phyloP scores from a whole-genome alignment of 352 stramenopile species.

The Phytophthora parvispora region DNA sequence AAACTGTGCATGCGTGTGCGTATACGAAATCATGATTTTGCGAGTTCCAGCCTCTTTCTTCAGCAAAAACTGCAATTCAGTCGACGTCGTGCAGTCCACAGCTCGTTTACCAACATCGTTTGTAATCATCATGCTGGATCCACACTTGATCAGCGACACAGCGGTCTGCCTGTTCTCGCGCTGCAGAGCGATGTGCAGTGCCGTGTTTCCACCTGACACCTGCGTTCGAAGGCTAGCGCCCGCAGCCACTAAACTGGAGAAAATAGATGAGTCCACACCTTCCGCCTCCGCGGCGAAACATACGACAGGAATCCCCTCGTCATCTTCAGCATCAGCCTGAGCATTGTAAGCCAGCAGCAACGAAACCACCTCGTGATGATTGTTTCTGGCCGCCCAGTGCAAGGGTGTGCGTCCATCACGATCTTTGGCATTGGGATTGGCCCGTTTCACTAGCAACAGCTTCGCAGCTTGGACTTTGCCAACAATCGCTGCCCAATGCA shows the following conservation, averaged over 20 bases:
- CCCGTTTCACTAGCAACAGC: constrained; percentile 53
- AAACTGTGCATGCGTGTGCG: constrained; percentile 73
- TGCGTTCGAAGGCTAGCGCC: constrained; percentile 60
- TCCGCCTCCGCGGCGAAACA: constrained; percentile 76
- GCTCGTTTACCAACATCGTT: constrained; percentile 73
- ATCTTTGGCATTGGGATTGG: constrained; percentile 68
- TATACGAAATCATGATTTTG: constrained; percentile 89
- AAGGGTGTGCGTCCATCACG: constrained; percentile 71
- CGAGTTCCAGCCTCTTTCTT: constrained; percentile 80
- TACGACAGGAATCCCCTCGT: constrained; percentile 59
- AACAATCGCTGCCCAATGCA: constrained; percentile 81
- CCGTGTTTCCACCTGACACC: constrained; percentile 64
- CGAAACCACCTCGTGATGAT: constrained; percentile 59
- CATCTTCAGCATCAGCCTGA: constrained; percentile 55
- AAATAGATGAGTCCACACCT: constrained; percentile 54
- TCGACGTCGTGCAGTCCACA: constrained; percentile 86
- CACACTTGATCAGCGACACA: constrained; percentile 74
- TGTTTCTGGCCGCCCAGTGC: constrained; percentile 83
- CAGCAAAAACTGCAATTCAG: constrained; percentile 76
- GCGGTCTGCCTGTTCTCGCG: constrained; percentile 77
- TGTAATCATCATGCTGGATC: constrained; percentile 74
- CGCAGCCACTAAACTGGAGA: constrained; percentile 48
- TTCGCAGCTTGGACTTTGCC: constrained; percentile 47
- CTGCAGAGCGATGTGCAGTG: constrained; percentile 79
- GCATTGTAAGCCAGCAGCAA: constrained; percentile 60